These are phyloP conservation scores for Chamaenerion angustifolium DNA, from an alignment of 345 rosid species.

Conservation along the genomic window DNA sequence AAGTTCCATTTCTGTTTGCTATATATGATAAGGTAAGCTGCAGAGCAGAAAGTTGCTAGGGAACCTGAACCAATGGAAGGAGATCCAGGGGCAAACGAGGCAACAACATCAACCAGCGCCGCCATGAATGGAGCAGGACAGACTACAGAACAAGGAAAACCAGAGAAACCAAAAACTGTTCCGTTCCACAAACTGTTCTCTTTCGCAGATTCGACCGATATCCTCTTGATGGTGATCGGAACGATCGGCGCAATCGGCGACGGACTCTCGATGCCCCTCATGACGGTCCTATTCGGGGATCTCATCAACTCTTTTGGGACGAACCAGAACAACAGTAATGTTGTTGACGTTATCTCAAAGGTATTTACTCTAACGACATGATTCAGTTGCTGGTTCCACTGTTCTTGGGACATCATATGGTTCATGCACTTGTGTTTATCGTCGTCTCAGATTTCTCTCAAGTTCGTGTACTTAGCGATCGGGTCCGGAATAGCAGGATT, in stretches of 20 bases:
- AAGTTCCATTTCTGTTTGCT: no score
- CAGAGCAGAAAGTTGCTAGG: no score
- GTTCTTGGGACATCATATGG: background rate
- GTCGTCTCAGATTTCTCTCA: conserved; percentile 51
- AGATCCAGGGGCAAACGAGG: conserved; percentile 13
- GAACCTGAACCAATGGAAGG: background rate
- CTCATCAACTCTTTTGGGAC: conserved; percentile 44
- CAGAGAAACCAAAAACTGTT: conserved; percentile 31
- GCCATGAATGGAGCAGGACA: conserved; percentile 8
- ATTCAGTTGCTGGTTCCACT: background rate
- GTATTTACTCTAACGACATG: conserved; percentile 18
- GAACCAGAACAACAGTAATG: conserved; percentile 30
- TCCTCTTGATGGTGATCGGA: conserved; percentile 51
- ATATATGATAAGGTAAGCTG: no score
- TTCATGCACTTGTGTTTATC: background rate
- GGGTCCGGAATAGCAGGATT: conserved; percentile 52
- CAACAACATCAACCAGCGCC: conserved; percentile 12
- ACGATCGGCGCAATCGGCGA: conserved; percentile 58
- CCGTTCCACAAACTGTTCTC: conserved; percentile 65
- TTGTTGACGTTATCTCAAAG: conserved; percentile 35
- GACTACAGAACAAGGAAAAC: conserved; percentile 12
- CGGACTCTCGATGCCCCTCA: conserved; percentile 55
- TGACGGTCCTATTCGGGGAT: conserved; percentile 73
- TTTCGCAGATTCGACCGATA: conserved; percentile 58
- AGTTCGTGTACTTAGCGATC: conserved; percentile 63